Percentiles rank a stretch among this genome's conserved stretches.
Evolutionary conservation across 176 grass and related monocot species (phyloP).

Genomic region (Metroxylon sagu): DNA sequence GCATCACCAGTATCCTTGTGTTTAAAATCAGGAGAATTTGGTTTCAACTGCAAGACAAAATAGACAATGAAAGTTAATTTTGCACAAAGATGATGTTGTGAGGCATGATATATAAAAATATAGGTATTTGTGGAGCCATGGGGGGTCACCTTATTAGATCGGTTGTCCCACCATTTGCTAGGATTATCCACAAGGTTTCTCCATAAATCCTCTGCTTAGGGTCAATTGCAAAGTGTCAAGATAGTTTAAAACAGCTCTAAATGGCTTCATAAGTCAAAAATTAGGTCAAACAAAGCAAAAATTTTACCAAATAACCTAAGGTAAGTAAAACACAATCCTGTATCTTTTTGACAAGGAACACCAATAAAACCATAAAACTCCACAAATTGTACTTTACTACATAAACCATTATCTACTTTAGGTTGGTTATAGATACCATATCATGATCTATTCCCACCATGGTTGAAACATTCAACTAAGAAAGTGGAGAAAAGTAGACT

Average conservation of each 20-base stretch:
- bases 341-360: too few species aligned
- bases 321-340: too few species aligned
- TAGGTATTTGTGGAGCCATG: not conserved
- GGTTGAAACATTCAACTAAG: too few species aligned
- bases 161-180: slow-evolving; percentile 72
- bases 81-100: not conserved
- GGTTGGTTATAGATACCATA: too few species aligned
- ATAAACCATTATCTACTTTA: too few species aligned
- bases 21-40: slow-evolving; percentile 57
- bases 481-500: too few species aligned
- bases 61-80: not conserved
- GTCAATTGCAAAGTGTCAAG: not conserved
- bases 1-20: slow-evolving; percentile 45
- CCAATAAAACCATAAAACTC: too few species aligned
- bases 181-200: slow-evolving; percentile 53
- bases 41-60: slow-evolving; percentile 27
- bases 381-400: too few species aligned
- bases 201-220: slow-evolving; percentile 47
- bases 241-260: not conserved
- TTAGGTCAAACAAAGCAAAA: too few species aligned
- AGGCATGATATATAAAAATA: not conserved
- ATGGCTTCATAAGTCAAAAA: too few species aligned
- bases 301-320: too few species aligned
- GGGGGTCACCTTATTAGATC: slow-evolving; percentile 35
- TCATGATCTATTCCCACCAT: too few species aligned